A percentile compares a stretch with the other conserved stretches of the same genome.
phyloP scores from a whole-genome alignment of 331 rosid species.

The Arachis monticola region DNA sequence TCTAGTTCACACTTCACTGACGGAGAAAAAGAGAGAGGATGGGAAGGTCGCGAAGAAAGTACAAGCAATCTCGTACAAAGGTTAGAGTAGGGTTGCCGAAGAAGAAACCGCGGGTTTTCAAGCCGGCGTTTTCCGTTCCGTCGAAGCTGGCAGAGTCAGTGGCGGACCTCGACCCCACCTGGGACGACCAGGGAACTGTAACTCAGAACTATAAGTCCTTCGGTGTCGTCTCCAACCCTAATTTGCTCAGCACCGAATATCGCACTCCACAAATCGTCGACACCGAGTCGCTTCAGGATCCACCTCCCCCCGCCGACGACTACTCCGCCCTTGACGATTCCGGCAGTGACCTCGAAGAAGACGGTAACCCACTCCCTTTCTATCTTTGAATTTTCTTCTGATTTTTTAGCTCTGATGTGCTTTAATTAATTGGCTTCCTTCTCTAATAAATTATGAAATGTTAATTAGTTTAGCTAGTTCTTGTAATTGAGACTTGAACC shows the following conservation, averaged over 20 bases:
- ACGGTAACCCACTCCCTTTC: conserved; percentile 54
- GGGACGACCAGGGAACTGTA: conserved; percentile 72
- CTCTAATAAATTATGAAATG: background rate
- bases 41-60: conserved; percentile 82
- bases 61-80: conserved; percentile 60
- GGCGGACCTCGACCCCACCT: conserved; percentile 41
- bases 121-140: conserved; percentile 75
- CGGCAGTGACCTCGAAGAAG: conserved; percentile 90
- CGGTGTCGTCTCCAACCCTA: conserved; percentile 70
- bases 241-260: conserved; percentile 54
- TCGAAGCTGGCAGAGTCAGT: conserved; percentile 67
- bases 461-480: too few relatives aligned
- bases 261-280: conserved; percentile 57
- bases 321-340: conserved; percentile 38
- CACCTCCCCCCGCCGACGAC: conserved; percentile 22
- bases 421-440: background rate
- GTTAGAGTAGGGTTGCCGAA: conserved; percentile 68
- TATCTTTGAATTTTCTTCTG: background rate
- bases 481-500: too few relatives aligned
- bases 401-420: background rate
- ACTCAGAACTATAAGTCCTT: conserved; percentile 65
- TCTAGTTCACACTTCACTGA: background rate
- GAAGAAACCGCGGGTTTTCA: conserved; percentile 64
- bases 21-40: conserved; percentile 17
- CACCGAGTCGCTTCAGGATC: conserved; percentile 55